These are phyloP conservation scores for Rhizodiscina lignyota DNA, from an alignment of 495 filamentous ascomycete species.

Conservation along the genomic window DNA sequence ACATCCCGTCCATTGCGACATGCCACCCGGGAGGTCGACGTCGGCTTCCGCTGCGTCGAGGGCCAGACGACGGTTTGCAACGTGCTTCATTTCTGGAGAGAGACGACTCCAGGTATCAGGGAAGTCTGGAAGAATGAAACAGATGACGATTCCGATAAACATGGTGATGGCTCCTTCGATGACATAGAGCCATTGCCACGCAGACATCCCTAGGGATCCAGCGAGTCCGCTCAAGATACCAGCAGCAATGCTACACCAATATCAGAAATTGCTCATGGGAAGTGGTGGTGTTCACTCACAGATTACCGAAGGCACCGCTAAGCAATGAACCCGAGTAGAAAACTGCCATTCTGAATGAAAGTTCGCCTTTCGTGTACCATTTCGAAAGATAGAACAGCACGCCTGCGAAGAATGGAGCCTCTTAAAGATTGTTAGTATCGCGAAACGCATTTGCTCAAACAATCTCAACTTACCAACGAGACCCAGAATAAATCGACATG, in stretches of 20 bases:
- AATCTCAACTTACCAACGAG: slow-evolving; percentile 20
- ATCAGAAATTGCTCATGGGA: slow-evolving; percentile 20
- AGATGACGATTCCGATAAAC: slow-evolving; percentile 31
- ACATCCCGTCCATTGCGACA: slow-evolving; percentile 43
- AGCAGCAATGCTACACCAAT: slow-evolving; percentile 22
- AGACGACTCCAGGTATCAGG: slow-evolving; percentile 65
- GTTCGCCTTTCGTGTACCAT: slow-evolving; percentile 43
- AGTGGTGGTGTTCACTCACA: neutral
- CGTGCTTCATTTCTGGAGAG: slow-evolving; percentile 45
- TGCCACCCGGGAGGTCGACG: no score
- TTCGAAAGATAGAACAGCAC: slow-evolving; percentile 36
- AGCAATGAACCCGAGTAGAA: slow-evolving; percentile 24
- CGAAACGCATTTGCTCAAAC: slow-evolving; percentile 4
- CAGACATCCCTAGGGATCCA: slow-evolving; percentile 25
- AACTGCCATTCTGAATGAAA: slow-evolving; percentile 38
- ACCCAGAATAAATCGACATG: slow-evolving; percentile 30
- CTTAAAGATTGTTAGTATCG: neutral
- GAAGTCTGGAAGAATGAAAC: slow-evolving; percentile 59
- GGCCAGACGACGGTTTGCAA: slow-evolving; percentile 54
- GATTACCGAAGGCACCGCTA: slow-evolving; percentile 17
- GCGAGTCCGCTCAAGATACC: slow-evolving; percentile 21
- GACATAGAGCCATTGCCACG: slow-evolving; percentile 61
- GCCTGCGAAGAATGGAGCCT: slow-evolving; percentile 10
- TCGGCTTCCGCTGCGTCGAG: no score
- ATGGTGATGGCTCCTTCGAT: slow-evolving; percentile 53